Base-by-base conservation (phyloP, 495 filamentous ascomycete genomes). In the Parmelia sp. region DNA sequence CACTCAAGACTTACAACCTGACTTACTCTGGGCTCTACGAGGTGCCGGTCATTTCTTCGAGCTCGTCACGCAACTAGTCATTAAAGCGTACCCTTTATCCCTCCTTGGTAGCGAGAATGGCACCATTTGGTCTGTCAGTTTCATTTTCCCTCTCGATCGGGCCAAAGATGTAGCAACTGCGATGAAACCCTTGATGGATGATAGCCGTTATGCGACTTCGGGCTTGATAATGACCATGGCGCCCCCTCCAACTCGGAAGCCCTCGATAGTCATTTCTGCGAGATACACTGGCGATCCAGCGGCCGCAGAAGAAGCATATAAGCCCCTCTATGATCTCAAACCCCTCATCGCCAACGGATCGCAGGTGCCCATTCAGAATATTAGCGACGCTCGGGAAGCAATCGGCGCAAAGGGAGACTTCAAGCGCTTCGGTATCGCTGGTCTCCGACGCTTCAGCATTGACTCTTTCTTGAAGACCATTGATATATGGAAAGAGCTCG, bases 41-140 rank as follows among this genome's bases (percentile, higher is more conserved):
- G 79, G 77, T n/a, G 77, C 75, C 17, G 72, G 71, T 29, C 73
- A 71, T 35, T 79, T 79, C 66, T 78, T 81, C 47, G 77, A 78
- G n/a, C 68, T 81, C 45, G 71, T 81, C 14, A 77, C 75, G 4
- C 71, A 73, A 58, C 49, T 74, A 25, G 70, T 67, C 23, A 73
- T 58, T 68, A 63, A 40, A 66, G 71, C 27, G 68, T 73, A 63
- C 70, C 70, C 69, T 37, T 23, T 69, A 35, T 61, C 60, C 9
- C 45, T 61, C 8, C 59, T 70, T 21, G 69, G 69, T 5, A 68
- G 37, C 57, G 57, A 68, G 35, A 51, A 62, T 27, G 69, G 69
- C 44, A 58, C 55, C 19, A 64, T 71, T 45, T 73, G 69, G 71
- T 60, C 58, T 29, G 69, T 69, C 31, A 58, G 35, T 31, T 71